Evolutionary conservation across 2,329 filamentous ascomycete genomes (phyloP).

Genomic region (Parafenestella ontariensis): DNA sequence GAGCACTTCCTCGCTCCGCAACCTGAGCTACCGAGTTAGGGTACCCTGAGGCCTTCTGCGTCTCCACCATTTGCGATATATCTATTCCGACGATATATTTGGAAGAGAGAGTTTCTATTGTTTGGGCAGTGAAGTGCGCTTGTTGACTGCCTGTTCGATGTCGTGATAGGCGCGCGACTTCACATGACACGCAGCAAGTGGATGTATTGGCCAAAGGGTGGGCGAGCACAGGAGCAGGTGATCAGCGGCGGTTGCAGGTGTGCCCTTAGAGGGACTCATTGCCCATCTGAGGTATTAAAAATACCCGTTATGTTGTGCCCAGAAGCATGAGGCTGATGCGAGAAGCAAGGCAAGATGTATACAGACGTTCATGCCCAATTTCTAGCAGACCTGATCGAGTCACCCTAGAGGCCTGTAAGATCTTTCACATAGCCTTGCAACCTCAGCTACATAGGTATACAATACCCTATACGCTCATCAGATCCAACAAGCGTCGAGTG

Average conservation of each 20-base stretch:
- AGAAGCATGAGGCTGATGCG: background rate
- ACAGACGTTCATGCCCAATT: background rate
- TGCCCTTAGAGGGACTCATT: background rate
- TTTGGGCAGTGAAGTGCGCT: too few species aligned
- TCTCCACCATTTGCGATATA: background rate
- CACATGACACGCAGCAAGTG: slow-evolving; percentile 3
- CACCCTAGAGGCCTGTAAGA: background rate
- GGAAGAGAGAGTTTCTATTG: too few species aligned
- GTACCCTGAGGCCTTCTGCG: background rate
- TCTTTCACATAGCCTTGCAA: background rate
- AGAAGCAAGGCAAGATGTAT: too few species aligned
- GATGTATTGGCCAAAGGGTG: background rate
- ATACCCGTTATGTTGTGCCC: background rate
- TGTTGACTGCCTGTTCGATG: background rate
- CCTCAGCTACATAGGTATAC: background rate
- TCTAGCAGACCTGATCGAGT: background rate
- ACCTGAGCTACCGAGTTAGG: background rate
- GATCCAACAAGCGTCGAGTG: background rate
- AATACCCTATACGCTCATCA: background rate
- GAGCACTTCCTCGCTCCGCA: background rate
- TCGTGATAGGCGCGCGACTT: slow-evolving; percentile 3
- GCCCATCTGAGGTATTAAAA: background rate
- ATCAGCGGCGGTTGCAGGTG: background rate
- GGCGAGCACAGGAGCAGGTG: background rate
- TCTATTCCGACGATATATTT: too few species aligned